phyloP scores from a whole-genome alignment of 1,139 yeast genomes.

The Zygosaccharomyces sapae region DNA sequence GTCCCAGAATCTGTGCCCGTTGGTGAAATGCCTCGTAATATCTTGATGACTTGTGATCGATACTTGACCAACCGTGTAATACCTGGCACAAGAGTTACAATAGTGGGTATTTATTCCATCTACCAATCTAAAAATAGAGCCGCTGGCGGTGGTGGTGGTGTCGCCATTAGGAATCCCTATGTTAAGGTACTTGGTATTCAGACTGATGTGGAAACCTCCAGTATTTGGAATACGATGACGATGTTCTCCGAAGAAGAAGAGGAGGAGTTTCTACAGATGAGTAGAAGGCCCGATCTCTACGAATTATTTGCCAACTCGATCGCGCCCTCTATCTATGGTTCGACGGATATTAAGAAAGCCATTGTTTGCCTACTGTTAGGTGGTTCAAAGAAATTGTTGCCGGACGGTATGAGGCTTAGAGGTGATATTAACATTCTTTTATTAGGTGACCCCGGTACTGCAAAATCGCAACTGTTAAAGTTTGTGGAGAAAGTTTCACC shows the following conservation, averaged over 20 bases:
- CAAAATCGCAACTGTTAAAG: slow-evolving; percentile 90
- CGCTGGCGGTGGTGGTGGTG: slow-evolving; percentile 41
- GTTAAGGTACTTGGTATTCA: slow-evolving; percentile 82
- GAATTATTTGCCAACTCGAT: slow-evolving; percentile 82
- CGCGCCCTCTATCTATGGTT: slow-evolving; percentile 96
- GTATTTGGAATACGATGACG: slow-evolving; percentile 53
- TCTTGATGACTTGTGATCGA: slow-evolving; percentile 81
- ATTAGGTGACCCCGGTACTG: slow-evolving; percentile 98
- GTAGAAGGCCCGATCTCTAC: slow-evolving; percentile 79
- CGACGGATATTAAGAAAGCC: slow-evolving; percentile 86
- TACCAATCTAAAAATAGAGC: slow-evolving; percentile 58
- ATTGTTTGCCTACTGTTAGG: slow-evolving; percentile 90
- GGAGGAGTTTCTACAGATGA: slow-evolving; percentile 76
- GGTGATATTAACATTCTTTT: slow-evolving; percentile 94
- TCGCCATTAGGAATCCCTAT: slow-evolving; percentile 92
- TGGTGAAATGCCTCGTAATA: slow-evolving; percentile 97
- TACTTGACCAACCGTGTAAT: slow-evolving; percentile 84
- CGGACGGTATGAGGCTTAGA: slow-evolving; percentile 94
- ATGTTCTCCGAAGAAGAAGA: slow-evolving; percentile 85
- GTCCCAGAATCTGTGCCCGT: slow-evolving; percentile 99
- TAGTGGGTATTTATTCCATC: slow-evolving; percentile 88
- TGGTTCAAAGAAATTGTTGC: slow-evolving; percentile 85
- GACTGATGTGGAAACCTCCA: slow-evolving; percentile 71
- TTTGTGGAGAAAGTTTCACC: slow-evolving; percentile 95
- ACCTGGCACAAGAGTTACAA: slow-evolving; percentile 92